Evolutionary conservation across 352 stramenopile species (phyloP), one percentile per base, ranked within the genome.

Genomic region (Pythium scleroteichum): DNA sequence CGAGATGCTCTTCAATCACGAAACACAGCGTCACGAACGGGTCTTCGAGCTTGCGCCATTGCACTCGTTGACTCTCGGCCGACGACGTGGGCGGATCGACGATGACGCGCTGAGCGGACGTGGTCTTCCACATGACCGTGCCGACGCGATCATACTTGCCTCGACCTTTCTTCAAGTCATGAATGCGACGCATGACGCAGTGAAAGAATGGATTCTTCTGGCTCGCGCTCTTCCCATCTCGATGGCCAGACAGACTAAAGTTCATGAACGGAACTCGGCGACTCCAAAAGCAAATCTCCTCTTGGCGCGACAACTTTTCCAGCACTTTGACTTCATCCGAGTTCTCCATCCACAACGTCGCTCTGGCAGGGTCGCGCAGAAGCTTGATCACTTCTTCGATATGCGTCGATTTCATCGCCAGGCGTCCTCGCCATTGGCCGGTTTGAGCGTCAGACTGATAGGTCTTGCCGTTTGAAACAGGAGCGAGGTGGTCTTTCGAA

Each of bases 111-210:
- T 77, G 69, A 13, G 59, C 59, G 2, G 72, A 67, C 2, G 62
- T 75, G 17, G 72, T 79, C 40, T 79, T 78, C 72, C 72, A 79
- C 27, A 79, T 47, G 23, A 76, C 39, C 9, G 66, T 77, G 39
- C 59, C 69, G 42, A 60, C 50, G 4, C 64, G 62, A 16, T 55
- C 32, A 7, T 23, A 14, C 3, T 40, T 47, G 5, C 38, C 27
- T 29, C 14, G 16, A 0, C 51, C 38, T 10, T 59, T 66, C 20
- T 53, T 59, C 22, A 62, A 32, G 6, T 75, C 66, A n/a, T 69
- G 59, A 16, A 75, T 72, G 27, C 71, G 71, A 7, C 71, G 65
- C 16, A 76, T 51, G 9, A 75, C 56, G 23, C 57, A 72, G 20
- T 66, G 54, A 23, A 74, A 79, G 27, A 63, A 63, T 20, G 68